These are phyloP conservation scores for Aspergillus sp. DNA, from an alignment of 2,329 filamentous ascomycete species.

Conservation along the genomic window DNA sequence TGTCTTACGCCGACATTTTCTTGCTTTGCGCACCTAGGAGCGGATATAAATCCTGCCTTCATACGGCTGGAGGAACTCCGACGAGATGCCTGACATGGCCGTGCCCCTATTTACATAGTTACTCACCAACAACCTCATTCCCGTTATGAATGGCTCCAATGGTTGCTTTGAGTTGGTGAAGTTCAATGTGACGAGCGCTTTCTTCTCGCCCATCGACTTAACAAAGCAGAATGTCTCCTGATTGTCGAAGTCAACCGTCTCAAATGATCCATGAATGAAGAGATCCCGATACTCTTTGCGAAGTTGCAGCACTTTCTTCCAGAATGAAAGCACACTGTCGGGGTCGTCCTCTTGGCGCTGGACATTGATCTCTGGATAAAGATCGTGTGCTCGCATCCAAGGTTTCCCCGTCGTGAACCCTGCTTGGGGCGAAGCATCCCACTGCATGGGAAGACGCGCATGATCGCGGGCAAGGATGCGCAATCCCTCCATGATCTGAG, in stretches of 20 bases:
- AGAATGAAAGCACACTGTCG: slow-evolving; percentile 58
- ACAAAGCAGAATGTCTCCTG: slow-evolving; percentile 22
- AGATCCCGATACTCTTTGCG: slow-evolving; percentile 58
- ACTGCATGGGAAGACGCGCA: slow-evolving; percentile 67
- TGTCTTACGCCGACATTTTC: no score
- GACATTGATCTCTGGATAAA: slow-evolving; percentile 44
- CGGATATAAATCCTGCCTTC: slow-evolving; percentile 23
- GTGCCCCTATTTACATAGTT: slow-evolving; percentile 9
- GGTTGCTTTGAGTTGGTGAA: slow-evolving; percentile 10
- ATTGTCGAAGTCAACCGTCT: slow-evolving; percentile 21
- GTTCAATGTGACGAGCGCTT: slow-evolving; percentile 20
- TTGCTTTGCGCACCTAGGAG: background rate
- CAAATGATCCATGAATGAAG: slow-evolving; percentile 41
- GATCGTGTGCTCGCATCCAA: slow-evolving; percentile 61
- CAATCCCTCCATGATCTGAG: slow-evolving; percentile 35
- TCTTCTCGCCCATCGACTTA: slow-evolving; percentile 16
- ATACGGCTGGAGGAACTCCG: slow-evolving; percentile 14
- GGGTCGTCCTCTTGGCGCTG: slow-evolving; percentile 50
- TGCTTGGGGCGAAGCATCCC: slow-evolving; percentile 56
- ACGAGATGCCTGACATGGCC: no score
- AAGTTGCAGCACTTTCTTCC: slow-evolving; percentile 53
- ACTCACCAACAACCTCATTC: slow-evolving; percentile 19
- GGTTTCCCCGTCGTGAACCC: slow-evolving; percentile 61
- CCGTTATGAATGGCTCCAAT: background rate
- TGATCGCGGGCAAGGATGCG: slow-evolving; percentile 60